Evolutionary conservation across 345 rosid species (phyloP).

Genomic region (Bruguiera sexangula): DNA sequence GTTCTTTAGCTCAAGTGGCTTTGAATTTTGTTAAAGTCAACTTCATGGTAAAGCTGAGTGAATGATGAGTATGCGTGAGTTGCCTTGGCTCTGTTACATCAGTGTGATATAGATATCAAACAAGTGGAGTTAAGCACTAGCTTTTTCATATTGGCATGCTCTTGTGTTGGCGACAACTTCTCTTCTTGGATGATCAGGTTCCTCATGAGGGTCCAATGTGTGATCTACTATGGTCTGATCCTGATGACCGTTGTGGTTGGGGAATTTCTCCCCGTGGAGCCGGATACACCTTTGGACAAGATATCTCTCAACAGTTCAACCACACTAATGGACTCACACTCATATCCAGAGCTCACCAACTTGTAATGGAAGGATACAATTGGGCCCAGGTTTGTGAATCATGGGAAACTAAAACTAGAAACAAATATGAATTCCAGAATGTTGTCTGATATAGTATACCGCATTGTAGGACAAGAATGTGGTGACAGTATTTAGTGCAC

Average conservation of each 20-base stretch:
- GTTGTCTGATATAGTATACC: neutral
- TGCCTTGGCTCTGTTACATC: neutral
- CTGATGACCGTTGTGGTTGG: conserved; percentile 58
- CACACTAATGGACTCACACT: conserved; percentile 31
- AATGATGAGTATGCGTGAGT: neutral
- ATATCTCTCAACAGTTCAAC: conserved; percentile 27
- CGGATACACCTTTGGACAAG: conserved; percentile 63
- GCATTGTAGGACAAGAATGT: conserved; percentile 61
- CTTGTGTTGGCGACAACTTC: neutral
- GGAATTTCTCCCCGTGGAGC: conserved; percentile 61
- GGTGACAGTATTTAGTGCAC: conserved; percentile 82
- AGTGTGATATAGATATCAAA: neutral
- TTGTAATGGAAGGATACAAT: conserved; percentile 35
- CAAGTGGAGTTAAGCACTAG: neutral
- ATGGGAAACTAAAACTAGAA: neutral
- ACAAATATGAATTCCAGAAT: neutral
- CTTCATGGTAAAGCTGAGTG: neutral
- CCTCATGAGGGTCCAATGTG: conserved; percentile 90
- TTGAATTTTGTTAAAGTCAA: no score
- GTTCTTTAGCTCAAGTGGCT: no score
- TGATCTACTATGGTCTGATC: conserved; percentile 79
- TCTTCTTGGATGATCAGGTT: conserved; percentile 37
- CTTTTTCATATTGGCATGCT: neutral
- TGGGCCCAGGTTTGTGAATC: conserved; percentile 28
- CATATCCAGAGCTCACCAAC: conserved; percentile 34